Evolutionary conservation across 345 rosid species (phyloP).

Genomic region (Boechera stricta): DNA sequence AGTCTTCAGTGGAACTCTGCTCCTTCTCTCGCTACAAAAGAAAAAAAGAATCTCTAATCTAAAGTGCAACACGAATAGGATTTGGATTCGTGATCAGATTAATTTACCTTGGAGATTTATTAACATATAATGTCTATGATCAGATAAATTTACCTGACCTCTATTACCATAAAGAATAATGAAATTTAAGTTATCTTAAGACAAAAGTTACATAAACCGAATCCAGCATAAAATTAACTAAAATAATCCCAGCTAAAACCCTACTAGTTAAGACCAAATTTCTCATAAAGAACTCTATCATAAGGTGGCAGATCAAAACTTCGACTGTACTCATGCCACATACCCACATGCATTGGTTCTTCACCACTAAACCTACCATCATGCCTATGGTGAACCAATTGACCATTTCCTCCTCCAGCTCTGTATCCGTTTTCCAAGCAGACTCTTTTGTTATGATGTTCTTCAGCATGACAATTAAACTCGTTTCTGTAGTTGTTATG

Average conservation of each 20-base stretch:
- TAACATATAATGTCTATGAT: too few relatives aligned
- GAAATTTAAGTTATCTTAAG: too few relatives aligned
- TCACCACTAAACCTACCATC: not conserved
- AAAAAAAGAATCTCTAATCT: conserved; percentile 87
- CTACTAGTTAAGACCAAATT: not conserved
- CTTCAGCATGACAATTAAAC: not conserved
- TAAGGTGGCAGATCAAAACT: not conserved
- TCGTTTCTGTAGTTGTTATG: not conserved
- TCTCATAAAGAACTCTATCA: not conserved
- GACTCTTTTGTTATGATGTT: conserved; percentile 14
- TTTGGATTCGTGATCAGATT: too few relatives aligned
- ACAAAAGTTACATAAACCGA: too few relatives aligned
- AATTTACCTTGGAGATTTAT: too few relatives aligned
- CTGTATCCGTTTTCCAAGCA: conserved; percentile 6
- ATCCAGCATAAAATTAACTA: too few relatives aligned
- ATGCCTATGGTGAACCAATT: too few relatives aligned
- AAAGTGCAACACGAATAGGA: not conserved
- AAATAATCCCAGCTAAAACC: not conserved
- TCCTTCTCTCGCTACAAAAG: conserved; percentile 78
- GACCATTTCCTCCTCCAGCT: not conserved
- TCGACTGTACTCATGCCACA: not conserved
- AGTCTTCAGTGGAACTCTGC: conserved; percentile 86
- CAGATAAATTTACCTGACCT: too few relatives aligned
- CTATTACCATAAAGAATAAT: too few relatives aligned
- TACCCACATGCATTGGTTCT: not conserved